phyloP scores from a whole-genome alignment of 805 yeast species.

The Teunomyces pallodes region DNA sequence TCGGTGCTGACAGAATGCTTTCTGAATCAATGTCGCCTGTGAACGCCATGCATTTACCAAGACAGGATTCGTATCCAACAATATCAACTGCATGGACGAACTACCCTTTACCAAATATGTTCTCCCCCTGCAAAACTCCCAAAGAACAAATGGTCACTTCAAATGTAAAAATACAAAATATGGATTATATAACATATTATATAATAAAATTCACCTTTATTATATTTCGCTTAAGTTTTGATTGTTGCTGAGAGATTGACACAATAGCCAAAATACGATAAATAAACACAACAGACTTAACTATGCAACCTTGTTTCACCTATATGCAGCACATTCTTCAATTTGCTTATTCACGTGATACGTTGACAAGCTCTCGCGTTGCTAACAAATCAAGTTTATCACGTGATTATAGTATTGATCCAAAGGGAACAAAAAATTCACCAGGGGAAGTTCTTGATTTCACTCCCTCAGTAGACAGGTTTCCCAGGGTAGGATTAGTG shows the following conservation, averaged over 20 bases:
- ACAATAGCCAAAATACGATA: no score
- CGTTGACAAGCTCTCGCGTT: not conserved
- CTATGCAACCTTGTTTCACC: no score
- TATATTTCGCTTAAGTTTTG: no score
- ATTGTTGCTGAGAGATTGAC: no score
- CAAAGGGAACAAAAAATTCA: conserved; percentile 1
- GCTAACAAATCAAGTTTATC: not conserved
- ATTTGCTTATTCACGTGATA: not conserved
- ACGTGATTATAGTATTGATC: not conserved
- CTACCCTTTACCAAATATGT: no score
- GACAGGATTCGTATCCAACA: conserved; percentile 2
- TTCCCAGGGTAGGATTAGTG: not conserved
- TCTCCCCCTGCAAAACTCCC: no score
- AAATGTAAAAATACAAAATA: no score
- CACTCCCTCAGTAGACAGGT: conserved; percentile 1
- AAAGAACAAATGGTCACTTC: no score
- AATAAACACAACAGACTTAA: no score
- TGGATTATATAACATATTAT: no score
- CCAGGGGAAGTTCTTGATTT: not conserved
- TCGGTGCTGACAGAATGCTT: not conserved
- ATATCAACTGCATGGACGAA: not conserved
- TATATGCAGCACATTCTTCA: not conserved
- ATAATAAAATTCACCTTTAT: no score
- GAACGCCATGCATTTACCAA: not conserved
- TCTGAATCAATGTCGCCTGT: not conserved